Conservation (phyloP, 129 eudicot species). For the Oenanthe sinensis region DNA sequence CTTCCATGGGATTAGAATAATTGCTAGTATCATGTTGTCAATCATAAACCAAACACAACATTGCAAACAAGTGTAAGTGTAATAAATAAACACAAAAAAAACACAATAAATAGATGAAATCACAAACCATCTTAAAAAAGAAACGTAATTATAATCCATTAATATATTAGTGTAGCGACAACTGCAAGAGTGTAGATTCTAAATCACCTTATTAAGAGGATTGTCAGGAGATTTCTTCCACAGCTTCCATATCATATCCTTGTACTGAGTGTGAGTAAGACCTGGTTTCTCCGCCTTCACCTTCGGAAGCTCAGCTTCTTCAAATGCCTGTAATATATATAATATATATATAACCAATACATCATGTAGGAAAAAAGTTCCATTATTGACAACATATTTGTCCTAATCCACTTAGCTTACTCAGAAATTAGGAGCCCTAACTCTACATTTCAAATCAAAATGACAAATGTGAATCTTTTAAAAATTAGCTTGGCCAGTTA, state of each 20-base stretch:
- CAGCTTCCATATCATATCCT: constrained; percentile 90
- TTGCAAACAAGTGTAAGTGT: neutral
- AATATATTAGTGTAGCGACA: neutral
- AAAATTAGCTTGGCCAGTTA: neutral
- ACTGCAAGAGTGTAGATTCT: neutral
- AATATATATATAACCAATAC: neutral
- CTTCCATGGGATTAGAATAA: neutral
- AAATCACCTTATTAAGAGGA: constrained; percentile 78
- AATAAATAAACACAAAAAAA: neutral
- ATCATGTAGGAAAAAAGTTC: neutral
- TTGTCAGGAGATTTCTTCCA: constrained; percentile 99
- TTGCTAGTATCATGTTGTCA: neutral
- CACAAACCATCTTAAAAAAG: neutral
- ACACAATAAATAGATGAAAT: no score
- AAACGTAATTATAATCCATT: neutral
- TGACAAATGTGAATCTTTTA: neutral
- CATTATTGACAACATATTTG: neutral
- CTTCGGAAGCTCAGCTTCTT: constrained; percentile 92
- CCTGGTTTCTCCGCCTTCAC: constrained; percentile 96
- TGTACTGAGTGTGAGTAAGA: constrained; percentile 89
- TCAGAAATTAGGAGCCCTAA: neutral
- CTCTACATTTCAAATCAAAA: neutral
- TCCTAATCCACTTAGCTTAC: neutral
- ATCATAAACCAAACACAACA: neutral
- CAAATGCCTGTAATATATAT: constrained; percentile 55